Evolutionary conservation across 768 basidiomycete genomes (phyloP), one percentile per base, ranked within the genome.

Genomic region (Xerocomellus dryophilus): DNA sequence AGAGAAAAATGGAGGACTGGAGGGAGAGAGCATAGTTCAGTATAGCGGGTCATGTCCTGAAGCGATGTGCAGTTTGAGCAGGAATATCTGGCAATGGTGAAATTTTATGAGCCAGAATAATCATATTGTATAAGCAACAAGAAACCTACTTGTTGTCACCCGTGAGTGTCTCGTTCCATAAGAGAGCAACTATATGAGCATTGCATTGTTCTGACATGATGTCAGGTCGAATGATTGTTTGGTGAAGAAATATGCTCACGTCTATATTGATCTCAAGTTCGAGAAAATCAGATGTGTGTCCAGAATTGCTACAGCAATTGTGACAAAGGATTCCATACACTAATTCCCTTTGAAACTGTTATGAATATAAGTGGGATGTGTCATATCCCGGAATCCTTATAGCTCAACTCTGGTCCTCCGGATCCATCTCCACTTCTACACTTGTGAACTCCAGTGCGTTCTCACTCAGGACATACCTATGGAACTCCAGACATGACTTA

Each of bases 1-100:
- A 98, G 72, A 20, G 93, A 93, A 62, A 98, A 87, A 70, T 98
- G 92, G 2, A 98, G 78, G 7, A 94, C 87, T 0, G 92, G 91
- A 2, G 96, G 96, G 6, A 97, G 78, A 49, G 78, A 66, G 23
- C 76, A 77, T 14, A 96, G 71, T 61, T 86, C 79, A 2, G 85
- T 85, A 59, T 85, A 85, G 8, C 96, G 84, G 17, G 80, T 85
- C 6, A 96, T 95, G 54, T 92, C 82, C 67, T 87, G 85, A 9
- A 92, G 78, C 21, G 69, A 70, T 40, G 84, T 74, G 66, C 96
- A 98, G 21, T 72, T 73, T 5, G 88, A 80, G 66, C 96, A 98
- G 32, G 78, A 74, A 69, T 98, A 98, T 64, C 90, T 93, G 57
- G 35, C 5, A 23, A 56, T 35, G 23, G 42, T 36, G 21, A 27